A percentile compares a stretch with the other conserved stretches of the same genome.
These are phyloP conservation scores for Crithidia expoeki DNA, from an alignment of 208 protist species.

Conservation along the genomic window DNA sequence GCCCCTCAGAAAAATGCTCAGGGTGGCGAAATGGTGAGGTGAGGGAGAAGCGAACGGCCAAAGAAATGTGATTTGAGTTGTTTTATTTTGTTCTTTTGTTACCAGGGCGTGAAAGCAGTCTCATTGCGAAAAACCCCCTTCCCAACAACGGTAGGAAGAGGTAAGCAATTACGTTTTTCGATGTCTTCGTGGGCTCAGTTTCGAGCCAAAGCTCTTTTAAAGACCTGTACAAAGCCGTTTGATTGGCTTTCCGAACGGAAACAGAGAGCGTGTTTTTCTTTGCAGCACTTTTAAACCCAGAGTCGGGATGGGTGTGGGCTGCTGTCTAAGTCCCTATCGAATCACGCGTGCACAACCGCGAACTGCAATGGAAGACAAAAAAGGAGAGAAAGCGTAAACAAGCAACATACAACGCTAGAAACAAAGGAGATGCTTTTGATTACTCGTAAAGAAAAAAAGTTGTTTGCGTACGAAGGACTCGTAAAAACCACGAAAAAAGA, in stretches of 20 bases:
- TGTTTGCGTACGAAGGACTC: background rate
- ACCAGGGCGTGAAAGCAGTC: background rate
- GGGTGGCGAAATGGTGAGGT: background rate
- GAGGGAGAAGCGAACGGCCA: background rate
- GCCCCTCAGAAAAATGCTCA: background rate
- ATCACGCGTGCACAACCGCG: background rate
- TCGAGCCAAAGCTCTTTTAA: background rate
- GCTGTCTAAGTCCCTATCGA: background rate
- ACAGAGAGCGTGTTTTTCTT: too few species aligned
- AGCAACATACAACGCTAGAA: too few species aligned
- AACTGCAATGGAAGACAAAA: background rate
- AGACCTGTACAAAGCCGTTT: too few species aligned
- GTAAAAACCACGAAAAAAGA: constrained; percentile 17
- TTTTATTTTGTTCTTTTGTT: background rate
- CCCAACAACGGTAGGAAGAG: background rate
- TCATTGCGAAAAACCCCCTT: background rate
- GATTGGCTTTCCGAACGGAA: too few species aligned
- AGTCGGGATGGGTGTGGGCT: background rate
- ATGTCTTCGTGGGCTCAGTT: background rate
- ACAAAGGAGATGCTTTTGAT: constrained; percentile 22
- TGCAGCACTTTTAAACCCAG: background rate
- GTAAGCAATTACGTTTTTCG: background rate
- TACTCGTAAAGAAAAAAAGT: constrained; percentile 5
- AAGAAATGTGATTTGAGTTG: too few species aligned
- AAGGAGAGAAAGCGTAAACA: background rate